Conservation (phyloP, 1,139 yeast species). For the Yamadazyma kanchanaburiensis region DNA sequence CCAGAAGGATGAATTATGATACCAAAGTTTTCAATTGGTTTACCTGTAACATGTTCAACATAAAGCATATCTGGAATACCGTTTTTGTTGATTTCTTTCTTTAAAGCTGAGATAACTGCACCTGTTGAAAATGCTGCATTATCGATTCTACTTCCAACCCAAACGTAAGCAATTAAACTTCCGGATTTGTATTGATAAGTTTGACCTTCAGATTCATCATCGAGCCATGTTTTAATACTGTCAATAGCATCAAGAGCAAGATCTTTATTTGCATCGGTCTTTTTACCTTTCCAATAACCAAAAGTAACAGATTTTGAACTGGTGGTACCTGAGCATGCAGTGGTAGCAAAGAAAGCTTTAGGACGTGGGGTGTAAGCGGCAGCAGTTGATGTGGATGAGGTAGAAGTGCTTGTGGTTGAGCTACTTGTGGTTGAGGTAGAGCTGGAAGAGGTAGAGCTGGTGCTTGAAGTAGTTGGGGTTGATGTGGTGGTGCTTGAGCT, state of each 20-base stretch:
- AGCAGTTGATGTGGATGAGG: neutral
- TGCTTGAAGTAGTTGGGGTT: neutral
- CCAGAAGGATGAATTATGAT: constrained; percentile 12
- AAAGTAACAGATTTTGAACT: constrained; percentile 8
- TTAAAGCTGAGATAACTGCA: constrained; percentile 10
- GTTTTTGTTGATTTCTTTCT: constrained; percentile 10
- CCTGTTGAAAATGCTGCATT: constrained; percentile 12
- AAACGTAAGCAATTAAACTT: constrained; percentile 11
- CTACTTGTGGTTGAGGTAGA: neutral
- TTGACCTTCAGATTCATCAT: constrained; percentile 6
- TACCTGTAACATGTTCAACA: constrained; percentile 11
- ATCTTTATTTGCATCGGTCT: constrained; percentile 8
- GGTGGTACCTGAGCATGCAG: constrained; percentile 8
- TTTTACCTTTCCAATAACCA: constrained; percentile 11
- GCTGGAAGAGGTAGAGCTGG: neutral
- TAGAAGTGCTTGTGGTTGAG: neutral
- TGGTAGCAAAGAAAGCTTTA: neutral
- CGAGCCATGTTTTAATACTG: constrained; percentile 9
- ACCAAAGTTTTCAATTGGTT: constrained; percentile 13
- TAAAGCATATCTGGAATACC: constrained; percentile 13
- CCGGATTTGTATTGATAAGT: constrained; percentile 9
- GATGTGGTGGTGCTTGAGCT: neutral
- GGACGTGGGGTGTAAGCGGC: neutral
- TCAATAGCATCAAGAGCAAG: constrained; percentile 11
- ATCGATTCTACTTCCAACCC: constrained; percentile 16